A percentile compares a stretch with the other conserved stretches of the same genome.
Conservation (phyloP, 768 basidiomycete species). For the Ephemerocybe angulata region DNA sequence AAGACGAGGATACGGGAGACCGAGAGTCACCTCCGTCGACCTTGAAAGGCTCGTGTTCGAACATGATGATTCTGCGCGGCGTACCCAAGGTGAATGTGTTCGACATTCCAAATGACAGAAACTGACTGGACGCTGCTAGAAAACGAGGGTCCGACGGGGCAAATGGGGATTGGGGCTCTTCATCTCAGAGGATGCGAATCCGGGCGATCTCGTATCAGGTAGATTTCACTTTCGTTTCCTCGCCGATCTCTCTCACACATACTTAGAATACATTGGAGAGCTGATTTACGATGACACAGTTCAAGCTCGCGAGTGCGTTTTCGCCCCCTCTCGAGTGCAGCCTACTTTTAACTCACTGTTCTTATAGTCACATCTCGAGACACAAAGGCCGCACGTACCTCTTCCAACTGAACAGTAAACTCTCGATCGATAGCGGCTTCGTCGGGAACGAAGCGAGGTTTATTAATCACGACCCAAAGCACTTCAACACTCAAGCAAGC, state of each 20-base stretch:
- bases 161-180: constrained; percentile 13
- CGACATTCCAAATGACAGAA: neutral
- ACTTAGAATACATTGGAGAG: constrained; percentile 15
- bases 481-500: constrained; percentile 8
- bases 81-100: constrained; percentile 6
- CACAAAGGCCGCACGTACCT: constrained; percentile 13
- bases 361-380: constrained; percentile 3
- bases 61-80: constrained; percentile 7
- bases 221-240: neutral
- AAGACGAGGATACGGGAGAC: neutral
- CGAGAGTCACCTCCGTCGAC: neutral
- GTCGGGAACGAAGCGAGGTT: constrained; percentile 13
- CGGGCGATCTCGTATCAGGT: constrained; percentile 15
- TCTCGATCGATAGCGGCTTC: constrained; percentile 7
- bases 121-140: neutral
- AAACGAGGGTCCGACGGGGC: constrained; percentile 4
- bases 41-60: neutral
- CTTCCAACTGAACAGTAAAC: constrained; percentile 13
- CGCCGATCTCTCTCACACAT: neutral
- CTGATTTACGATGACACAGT: constrained; percentile 13
- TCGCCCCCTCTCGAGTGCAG: no score
- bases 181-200: constrained; percentile 6
- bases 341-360: neutral
- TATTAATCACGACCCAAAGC: constrained; percentile 10
- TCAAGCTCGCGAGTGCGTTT: constrained; percentile 14